phyloP scores from a whole-genome alignment of 352 stramenopile species.

The Albugo candida region DNA sequence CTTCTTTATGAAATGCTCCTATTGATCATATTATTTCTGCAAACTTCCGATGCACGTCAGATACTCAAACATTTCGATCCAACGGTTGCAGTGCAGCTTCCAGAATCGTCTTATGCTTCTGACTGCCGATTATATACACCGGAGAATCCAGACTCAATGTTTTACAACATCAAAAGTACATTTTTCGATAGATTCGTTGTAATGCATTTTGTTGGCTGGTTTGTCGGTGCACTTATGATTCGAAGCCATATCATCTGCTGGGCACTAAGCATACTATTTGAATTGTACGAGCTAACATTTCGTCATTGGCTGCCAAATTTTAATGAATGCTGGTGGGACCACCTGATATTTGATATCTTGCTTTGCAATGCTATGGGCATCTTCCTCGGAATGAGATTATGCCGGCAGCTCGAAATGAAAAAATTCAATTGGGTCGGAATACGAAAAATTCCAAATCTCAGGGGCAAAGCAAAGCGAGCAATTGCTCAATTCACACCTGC shows the following conservation, averaged over 20 bases:
- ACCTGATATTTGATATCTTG: constrained; percentile 86
- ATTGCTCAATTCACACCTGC: constrained; percentile 78
- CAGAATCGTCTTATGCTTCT: constrained; percentile 58
- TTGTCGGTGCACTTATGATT: constrained; percentile 73
- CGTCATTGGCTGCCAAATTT: constrained; percentile 87
- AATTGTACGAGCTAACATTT: constrained; percentile 78
- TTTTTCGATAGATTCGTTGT: constrained; percentile 79
- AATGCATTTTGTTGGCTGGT: constrained; percentile 83
- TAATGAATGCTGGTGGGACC: constrained; percentile 92
- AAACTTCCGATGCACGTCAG: constrained; percentile 48
- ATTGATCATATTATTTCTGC: constrained; percentile 70
- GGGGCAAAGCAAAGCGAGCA: constrained; percentile 60
- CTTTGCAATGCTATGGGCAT: constrained; percentile 87
- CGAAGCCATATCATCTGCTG: constrained; percentile 69
- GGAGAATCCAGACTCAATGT: constrained; percentile 57
- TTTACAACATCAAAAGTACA: constrained; percentile 60
- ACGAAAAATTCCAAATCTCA: constrained; percentile 62
- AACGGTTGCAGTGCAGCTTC: constrained; percentile 47
- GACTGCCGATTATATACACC: constrained; percentile 78
- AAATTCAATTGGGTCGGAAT: constrained; percentile 81
- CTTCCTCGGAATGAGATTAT: constrained; percentile 75
- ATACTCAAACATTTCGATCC: constrained; percentile 77
- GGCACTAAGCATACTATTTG: constrained; percentile 68
- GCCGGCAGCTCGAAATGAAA: constrained; percentile 72
- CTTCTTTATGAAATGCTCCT: constrained; percentile 86